Conservation (phyloP, 179 eudicot species). For the Beta lomatogona region DNA sequence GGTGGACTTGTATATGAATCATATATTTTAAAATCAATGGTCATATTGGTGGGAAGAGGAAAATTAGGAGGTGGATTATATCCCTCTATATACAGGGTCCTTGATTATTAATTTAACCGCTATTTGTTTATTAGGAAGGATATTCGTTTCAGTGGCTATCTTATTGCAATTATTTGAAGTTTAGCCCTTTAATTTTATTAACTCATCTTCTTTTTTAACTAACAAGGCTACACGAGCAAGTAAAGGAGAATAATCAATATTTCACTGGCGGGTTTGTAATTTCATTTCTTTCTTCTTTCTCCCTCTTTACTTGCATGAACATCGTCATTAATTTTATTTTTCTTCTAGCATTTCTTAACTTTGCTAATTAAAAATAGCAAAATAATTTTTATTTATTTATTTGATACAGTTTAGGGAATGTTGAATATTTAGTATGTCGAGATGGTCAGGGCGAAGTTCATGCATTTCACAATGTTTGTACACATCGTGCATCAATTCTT, state of each 20-base stretch:
- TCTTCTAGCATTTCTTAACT: not conserved
- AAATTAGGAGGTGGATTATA: no score
- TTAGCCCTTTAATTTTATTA: not conserved
- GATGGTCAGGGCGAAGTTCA: slow-evolving; percentile 19
- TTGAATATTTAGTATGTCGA: slow-evolving; percentile 18
- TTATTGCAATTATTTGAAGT: not conserved
- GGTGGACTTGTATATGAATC: no score
- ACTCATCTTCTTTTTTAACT: not conserved
- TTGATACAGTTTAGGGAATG: slow-evolving; percentile 15
- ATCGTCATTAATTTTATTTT: not conserved
- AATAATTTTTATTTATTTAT: no score
- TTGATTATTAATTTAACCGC: no score
- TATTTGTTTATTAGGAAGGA: no score
- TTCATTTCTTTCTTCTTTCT: not conserved
- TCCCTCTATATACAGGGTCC: no score
- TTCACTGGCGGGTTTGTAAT: slow-evolving; percentile 8
- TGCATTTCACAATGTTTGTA: slow-evolving; percentile 23
- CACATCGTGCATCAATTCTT: slow-evolving; percentile 22
- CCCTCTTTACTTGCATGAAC: not conserved
- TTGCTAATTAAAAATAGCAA: not conserved
- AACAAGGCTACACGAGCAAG: slow-evolving; percentile 13
- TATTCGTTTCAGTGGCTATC: no score
- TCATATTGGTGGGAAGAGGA: no score
- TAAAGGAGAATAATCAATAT: slow-evolving; percentile 15
- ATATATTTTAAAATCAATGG: no score